Base-by-base conservation (phyloP, 139 green algal species). In the Coccomyxa sp. region DNA sequence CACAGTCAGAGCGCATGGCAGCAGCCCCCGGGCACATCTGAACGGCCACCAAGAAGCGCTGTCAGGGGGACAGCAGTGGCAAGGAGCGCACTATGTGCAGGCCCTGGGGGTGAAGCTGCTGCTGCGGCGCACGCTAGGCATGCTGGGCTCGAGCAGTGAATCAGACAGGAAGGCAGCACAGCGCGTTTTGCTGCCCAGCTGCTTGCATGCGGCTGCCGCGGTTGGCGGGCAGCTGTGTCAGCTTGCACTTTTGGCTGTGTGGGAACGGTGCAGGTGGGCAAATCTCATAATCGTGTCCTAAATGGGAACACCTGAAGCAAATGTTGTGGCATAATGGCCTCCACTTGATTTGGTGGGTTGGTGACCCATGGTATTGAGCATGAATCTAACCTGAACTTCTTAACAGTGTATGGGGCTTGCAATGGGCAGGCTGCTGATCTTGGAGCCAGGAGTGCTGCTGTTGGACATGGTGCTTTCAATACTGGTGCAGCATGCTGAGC, bases 201-300 rank as follows among this genome's bases (percentile, higher is more conserved):
- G 78, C 32, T 17, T 60, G 58, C 13, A 27, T 78, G 38, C 66
- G 21, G 67, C 81, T 45, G 81, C 31, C 14, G 11, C 58, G 66
- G 38, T 84, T 21, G 81, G 67, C 11, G 25, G 25, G 15, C 10
- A 14, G 12, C 13, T 21, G 13, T 51, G 13, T n/a, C 57, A 21
- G 38, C 30, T 71, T 23, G 25, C 66, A 10, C 28, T 51, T 12
- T 17, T 0, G 17, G 67, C 38, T 0, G 38, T 84, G 23, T 84
- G 81, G 81, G 28, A 30, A 57, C 32, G n/a, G 31, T 79, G 67
- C 67, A 79, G 67, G 81, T 84, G 79, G 30, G 57, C 60, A 17
- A 66, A 32, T 32, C 58, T 80, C 63, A 21, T 25, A 21, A 1
- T 71, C 4, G 21, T 71, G 63, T 71, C 63, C 21, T 21, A 71